A percentile compares a stretch with the other conserved stretches of the same genome.
Evolutionary conservation across 225 moss, liverwort and hornwort genomes (phyloP).

Genomic region (Antitrichia curtipendula): DNA sequence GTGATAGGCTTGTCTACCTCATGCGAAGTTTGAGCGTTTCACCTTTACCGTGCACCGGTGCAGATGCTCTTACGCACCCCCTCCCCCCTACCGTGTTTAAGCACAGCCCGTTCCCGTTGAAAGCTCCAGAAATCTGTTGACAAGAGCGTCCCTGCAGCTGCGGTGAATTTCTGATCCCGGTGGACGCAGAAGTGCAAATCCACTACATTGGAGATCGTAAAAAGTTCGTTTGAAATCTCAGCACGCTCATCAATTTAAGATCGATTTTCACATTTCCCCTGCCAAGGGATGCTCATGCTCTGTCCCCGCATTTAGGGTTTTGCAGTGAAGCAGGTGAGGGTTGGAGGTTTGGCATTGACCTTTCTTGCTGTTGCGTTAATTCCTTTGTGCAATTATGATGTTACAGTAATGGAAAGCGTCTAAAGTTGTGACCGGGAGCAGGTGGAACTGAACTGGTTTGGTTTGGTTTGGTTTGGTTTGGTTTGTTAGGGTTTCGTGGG

Average conservation of each 20-base stretch:
- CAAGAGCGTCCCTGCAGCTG: background rate
- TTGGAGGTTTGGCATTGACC: background rate
- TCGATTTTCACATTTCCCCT: background rate
- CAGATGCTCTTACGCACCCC: background rate
- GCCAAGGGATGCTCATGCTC: background rate
- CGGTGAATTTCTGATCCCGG: background rate
- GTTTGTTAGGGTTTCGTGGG: background rate
- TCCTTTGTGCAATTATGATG: background rate
- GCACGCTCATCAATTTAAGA: background rate
- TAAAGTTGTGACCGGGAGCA: background rate
- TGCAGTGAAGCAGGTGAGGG: background rate
- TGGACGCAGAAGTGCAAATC: background rate
- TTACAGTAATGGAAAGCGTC: background rate
- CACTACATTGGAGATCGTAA: background rate
- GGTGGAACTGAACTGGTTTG: background rate
- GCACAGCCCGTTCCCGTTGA: no score
- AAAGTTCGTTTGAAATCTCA: background rate
- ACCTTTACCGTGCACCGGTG: background rate
- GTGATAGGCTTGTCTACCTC: no score
- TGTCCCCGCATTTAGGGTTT: background rate
- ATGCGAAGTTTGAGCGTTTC: background rate
- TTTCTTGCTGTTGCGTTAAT: background rate
- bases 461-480: background rate
- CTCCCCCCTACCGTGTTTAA: background rate
- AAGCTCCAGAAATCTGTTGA: background rate